Evolutionary conservation across 208 protist species (phyloP).

Genomic region (Wallacemonas rigidus): DNA sequence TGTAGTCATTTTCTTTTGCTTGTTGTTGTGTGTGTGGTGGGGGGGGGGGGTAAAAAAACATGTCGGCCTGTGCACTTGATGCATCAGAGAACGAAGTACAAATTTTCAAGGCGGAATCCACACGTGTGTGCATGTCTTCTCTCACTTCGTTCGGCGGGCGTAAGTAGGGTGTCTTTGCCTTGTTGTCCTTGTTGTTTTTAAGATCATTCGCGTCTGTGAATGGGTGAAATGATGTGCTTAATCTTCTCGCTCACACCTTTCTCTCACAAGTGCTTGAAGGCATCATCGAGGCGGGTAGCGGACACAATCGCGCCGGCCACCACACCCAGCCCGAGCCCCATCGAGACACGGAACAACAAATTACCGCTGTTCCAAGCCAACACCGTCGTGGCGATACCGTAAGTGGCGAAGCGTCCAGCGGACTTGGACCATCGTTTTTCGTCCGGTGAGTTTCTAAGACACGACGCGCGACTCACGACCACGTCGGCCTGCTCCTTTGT

Average conservation of each 20-base stretch:
- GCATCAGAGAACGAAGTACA: no score
- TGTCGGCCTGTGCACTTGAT: no score
- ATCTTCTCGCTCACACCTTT: neutral
- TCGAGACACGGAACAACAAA: conserved; percentile 51
- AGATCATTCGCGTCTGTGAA: neutral
- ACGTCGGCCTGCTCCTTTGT: conserved; percentile 69
- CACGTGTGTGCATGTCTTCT: neutral
- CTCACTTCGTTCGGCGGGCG: no score
- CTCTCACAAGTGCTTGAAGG: conserved; percentile 43
- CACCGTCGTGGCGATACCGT: conserved; percentile 66
- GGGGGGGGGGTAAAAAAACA: no score
- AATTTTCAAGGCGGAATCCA: no score
- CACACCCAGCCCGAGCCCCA: conserved; percentile 74
- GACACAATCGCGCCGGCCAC: conserved; percentile 47
- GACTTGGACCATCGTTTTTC: conserved; percentile 72
- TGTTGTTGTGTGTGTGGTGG: no score
- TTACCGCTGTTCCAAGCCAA: conserved; percentile 74
- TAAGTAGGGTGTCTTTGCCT: neutral
- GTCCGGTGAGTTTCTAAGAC: conserved; percentile 40
- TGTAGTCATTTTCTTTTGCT: no score
- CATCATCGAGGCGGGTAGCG: conserved; percentile 57
- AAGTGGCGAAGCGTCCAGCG: conserved; percentile 46
- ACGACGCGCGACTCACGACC: conserved; percentile 56
- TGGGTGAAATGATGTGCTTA: neutral
- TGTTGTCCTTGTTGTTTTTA: neutral